phyloP scores from a whole-genome alignment of 2,329 filamentous ascomycete species.

The Fusarium liriodendri region DNA sequence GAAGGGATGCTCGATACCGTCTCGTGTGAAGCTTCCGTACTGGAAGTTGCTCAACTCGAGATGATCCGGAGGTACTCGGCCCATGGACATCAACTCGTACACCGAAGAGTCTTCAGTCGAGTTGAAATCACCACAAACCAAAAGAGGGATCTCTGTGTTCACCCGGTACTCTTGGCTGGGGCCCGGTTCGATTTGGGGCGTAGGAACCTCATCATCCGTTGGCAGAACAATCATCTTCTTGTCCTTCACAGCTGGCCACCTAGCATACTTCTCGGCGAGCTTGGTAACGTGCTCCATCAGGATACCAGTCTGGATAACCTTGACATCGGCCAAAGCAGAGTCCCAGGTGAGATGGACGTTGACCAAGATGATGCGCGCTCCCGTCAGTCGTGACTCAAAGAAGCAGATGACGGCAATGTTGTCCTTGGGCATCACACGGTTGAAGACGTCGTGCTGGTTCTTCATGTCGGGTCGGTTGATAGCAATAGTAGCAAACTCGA shows the following conservation, averaged over 20 bases:
- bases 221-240: slow-evolving; percentile 71
- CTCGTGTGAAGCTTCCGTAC: slow-evolving; percentile 92
- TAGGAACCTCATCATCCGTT: slow-evolving; percentile 57
- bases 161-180: slow-evolving; percentile 89
- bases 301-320: slow-evolving; percentile 95
- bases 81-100: slow-evolving; percentile 88
- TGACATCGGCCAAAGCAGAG: slow-evolving; percentile 89
- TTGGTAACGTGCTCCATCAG: slow-evolving; percentile 92
- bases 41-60: slow-evolving; percentile 82
- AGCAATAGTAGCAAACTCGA: slow-evolving; percentile 91
- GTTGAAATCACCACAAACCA: slow-evolving; percentile 97
- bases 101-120: slow-evolving; percentile 88
- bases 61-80: slow-evolving; percentile 82
- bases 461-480: slow-evolving; percentile 98
- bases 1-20: slow-evolving; percentile 95
- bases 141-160: slow-evolving; percentile 87
- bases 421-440: slow-evolving; percentile 97
- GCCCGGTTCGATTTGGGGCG: slow-evolving; percentile 71
- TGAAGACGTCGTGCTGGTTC: slow-evolving; percentile 96
- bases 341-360: slow-evolving; percentile 98
- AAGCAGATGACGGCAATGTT: slow-evolving; percentile 94
- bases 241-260: slow-evolving; percentile 83
- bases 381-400: slow-evolving; percentile 90
- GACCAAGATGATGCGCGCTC: slow-evolving; percentile 90
- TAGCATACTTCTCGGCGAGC: slow-evolving; percentile 85